Evolutionary conservation across 352 stramenopile genomes (phyloP).

Genomic region (Globisporangium canariense): DNA sequence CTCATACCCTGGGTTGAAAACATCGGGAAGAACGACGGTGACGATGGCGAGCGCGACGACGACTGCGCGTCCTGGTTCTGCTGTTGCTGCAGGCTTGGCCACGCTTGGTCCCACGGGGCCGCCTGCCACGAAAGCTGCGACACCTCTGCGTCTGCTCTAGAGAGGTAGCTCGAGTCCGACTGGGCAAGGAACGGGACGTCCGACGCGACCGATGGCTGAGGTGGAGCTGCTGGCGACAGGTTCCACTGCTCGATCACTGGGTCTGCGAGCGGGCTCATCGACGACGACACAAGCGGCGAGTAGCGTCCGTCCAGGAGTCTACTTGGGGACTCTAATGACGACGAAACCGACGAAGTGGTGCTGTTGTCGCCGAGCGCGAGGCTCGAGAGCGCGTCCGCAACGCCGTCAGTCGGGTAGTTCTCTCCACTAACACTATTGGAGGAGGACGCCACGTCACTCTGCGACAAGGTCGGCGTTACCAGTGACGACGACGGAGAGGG

Average conservation of each 20-base stretch:
- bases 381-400: constrained; percentile 69
- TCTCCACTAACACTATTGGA: constrained; percentile 35
- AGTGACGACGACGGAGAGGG: constrained; percentile 17
- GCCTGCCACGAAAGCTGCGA: constrained; percentile 51
- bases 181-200: constrained; percentile 44
- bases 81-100: constrained; percentile 36
- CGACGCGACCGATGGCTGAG: constrained; percentile 27
- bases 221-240: constrained; percentile 49
- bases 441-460: constrained; percentile 24
- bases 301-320: constrained; percentile 46
- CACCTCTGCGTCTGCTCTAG: constrained; percentile 26
- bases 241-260: constrained; percentile 82
- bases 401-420: constrained; percentile 32
- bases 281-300: constrained; percentile 54
- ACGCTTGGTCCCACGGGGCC: constrained; percentile 50
- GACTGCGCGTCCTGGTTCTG: constrained; percentile 29
- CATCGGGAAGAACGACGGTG: constrained; percentile 56
- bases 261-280: constrained; percentile 48
- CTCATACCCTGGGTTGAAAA: constrained; percentile 32
- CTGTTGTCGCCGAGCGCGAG: constrained; percentile 56
- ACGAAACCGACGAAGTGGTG: constrained; percentile 45
- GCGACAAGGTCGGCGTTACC: constrained; percentile 1
- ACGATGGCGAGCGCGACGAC: constrained; percentile 33
- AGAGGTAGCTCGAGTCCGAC: constrained; percentile 45
- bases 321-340: constrained; percentile 55